Base-by-base conservation (phyloP, 257 asterid species). In the Solanum pinnatisectum region DNA sequence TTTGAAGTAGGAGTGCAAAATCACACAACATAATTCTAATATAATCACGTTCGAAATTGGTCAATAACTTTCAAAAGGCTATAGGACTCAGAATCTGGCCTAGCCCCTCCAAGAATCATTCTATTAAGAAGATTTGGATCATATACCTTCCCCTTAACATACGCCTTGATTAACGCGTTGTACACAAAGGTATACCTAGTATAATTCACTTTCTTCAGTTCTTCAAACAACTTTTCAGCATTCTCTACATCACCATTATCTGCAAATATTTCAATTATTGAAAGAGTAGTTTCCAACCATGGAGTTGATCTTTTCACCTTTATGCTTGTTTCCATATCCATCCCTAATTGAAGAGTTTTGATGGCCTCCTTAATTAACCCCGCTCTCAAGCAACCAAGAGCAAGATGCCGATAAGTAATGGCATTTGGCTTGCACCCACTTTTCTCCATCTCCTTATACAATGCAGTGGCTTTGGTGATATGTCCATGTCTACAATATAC, bases 11-110 rank as follows among this genome's bases (percentile, higher is more conserved):
- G 40, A 25, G 42, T 6, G 39, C 33, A 81, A 16, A 30, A 46
- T 32, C 68, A 81, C 33, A 81, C 36, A 81, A 81, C 22, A 49
- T 46, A 30, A 49, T 46, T 81, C 42, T 18, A 81, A 81, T 81
- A 49, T 46, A 30, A 35, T 90, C 90, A 91, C 18, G 89, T 82
- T 22, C 84, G 94, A 78, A 91, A 91, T 89, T 94, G 96, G 90
- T 97, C 98, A 30, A 92, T 84, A 84, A 96, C 94, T 91, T 93
- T 96, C 88, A 96, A 87, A 82, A 95, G 88, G 88, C 98, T 95
- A 89, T 96, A 97, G 36, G 98, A 95, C 93, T 96, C 98, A 49
- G 98, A 92, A 91, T 97, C 99, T 2, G 98, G 99, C 91, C 95
- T 92, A 68, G 96, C 90, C 90, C 98, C 96, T 81, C 96, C 99